Evolutionary conservation across 2,329 filamentous ascomycete species (phyloP).

Genomic region (Epichloe sibirici): DNA sequence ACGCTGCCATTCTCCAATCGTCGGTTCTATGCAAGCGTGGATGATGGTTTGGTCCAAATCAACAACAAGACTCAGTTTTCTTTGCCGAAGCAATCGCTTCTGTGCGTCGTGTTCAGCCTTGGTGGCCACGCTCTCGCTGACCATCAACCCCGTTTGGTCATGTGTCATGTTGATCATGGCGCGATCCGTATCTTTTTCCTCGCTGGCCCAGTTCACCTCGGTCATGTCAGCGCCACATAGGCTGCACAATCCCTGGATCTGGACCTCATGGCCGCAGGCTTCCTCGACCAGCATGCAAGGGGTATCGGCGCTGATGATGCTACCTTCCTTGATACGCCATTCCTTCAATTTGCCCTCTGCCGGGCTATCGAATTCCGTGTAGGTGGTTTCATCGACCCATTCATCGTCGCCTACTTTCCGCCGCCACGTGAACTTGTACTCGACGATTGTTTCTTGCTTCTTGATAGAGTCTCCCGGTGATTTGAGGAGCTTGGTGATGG

Average conservation of each 20-base stretch:
- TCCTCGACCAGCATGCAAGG: slow-evolving; percentile 70
- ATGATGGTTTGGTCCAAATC: slow-evolving; percentile 98
- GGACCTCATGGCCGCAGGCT: slow-evolving; percentile 79
- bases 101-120: slow-evolving; percentile 80
- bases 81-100: slow-evolving; percentile 62
- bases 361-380: slow-evolving; percentile 69
- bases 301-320: slow-evolving; percentile 47
- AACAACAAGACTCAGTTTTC: slow-evolving; percentile 86
- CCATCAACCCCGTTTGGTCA: slow-evolving; percentile 74
- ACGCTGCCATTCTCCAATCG: slow-evolving; percentile 87
- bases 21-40: slow-evolving; percentile 93
- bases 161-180: slow-evolving; percentile 93
- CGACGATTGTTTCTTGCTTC: slow-evolving; percentile 66
- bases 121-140: slow-evolving; percentile 71
- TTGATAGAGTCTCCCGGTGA: slow-evolving; percentile 60
- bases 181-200: slow-evolving; percentile 65
- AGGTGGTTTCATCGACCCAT: slow-evolving; percentile 51
- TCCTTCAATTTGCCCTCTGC: slow-evolving; percentile 65
- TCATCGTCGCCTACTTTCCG: slow-evolving; percentile 60
- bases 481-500: slow-evolving; percentile 74
- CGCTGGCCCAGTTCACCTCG: slow-evolving; percentile 72
- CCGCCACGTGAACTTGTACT: slow-evolving; percentile 75
- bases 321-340: slow-evolving; percentile 64
- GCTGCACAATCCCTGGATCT: slow-evolving; percentile 82
- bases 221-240: slow-evolving; percentile 96